Conservation (phyloP, 1,284 basidiomycete genomes). For the Dichomitus squalens region DNA sequence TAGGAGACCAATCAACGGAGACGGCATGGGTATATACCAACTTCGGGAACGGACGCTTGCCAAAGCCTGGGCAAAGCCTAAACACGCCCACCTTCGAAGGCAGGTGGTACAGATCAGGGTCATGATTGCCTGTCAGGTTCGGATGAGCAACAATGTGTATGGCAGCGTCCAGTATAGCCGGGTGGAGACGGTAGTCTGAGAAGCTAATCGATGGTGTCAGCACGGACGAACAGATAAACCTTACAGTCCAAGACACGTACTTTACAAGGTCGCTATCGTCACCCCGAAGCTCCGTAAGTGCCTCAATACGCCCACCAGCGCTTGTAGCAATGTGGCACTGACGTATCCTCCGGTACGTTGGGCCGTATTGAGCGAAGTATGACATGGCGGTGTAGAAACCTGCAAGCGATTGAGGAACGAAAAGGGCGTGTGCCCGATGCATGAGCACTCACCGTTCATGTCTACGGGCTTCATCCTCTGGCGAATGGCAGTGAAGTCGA, state of each 20-base stretch:
- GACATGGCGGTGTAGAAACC: constrained; percentile 16
- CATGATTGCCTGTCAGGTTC: constrained; percentile 26
- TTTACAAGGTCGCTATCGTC: constrained; percentile 18
- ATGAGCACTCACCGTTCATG: constrained; percentile 10
- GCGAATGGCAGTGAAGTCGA: constrained; percentile 25
- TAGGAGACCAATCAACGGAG: constrained; percentile 29
- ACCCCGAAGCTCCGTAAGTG: constrained; percentile 5
- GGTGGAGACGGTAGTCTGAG: constrained; percentile 34
- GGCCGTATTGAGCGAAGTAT: constrained; percentile 21
- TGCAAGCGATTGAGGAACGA: background rate
- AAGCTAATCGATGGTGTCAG: constrained; percentile 4
- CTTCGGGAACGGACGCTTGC: constrained; percentile 22
- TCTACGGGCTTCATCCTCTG: constrained; percentile 11
- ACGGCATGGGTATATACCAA: constrained; percentile 22
- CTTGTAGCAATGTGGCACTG: constrained; percentile 5
- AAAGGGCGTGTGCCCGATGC: no score
- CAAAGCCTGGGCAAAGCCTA: no score
- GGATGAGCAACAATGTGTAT: constrained; percentile 36
- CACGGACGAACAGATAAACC: background rate
- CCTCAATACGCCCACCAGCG: constrained; percentile 2
- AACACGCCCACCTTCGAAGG: constrained; percentile 33
- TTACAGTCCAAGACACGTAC: background rate
- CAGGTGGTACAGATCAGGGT: constrained; percentile 34
- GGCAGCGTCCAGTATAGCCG: constrained; percentile 41
- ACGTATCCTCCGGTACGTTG: constrained; percentile 12